Percentiles rank a stretch among this genome's conserved stretches.
Conservation (phyloP, 73 alveolate species). For the Tetrahymena elliotti region DNA sequence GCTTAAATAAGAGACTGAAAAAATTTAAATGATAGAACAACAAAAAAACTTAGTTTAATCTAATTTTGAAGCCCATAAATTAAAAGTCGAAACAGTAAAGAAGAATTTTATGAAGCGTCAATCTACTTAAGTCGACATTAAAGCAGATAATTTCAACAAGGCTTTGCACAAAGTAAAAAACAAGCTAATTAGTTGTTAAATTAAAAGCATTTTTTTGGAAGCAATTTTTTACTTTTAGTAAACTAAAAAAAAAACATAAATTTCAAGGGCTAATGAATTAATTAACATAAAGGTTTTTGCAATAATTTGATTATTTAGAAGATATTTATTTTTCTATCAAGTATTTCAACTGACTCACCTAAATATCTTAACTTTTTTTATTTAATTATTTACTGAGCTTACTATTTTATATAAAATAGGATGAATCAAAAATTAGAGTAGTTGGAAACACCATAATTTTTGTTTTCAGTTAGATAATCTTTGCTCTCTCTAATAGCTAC, state of each 20-base stretch:
- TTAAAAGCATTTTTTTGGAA: no score
- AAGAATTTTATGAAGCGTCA: background rate
- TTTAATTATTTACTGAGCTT: background rate
- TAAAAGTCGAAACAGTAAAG: background rate
- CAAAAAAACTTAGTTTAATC: background rate
- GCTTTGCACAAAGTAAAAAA: background rate
- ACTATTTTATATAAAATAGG: background rate
- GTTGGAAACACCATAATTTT: background rate
- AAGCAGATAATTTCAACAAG: background rate
- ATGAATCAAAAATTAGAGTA: background rate
- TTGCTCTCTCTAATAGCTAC: background rate
- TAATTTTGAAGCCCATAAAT: background rate
- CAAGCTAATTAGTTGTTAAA: no score
- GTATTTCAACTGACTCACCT: no score
- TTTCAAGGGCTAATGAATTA: no score
- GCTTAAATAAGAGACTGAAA: background rate
- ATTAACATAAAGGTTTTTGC: no score
- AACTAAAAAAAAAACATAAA: no score
- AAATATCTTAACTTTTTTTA: no score
- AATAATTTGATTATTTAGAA: no score
- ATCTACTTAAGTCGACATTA: background rate
- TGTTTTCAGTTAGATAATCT: background rate
- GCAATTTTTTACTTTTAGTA: no score
- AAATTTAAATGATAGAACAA: background rate
- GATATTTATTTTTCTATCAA: no score